phyloP scores from a whole-genome alignment of 768 basidiomycete genomes.

The Boletus rufocinnamomeus region DNA sequence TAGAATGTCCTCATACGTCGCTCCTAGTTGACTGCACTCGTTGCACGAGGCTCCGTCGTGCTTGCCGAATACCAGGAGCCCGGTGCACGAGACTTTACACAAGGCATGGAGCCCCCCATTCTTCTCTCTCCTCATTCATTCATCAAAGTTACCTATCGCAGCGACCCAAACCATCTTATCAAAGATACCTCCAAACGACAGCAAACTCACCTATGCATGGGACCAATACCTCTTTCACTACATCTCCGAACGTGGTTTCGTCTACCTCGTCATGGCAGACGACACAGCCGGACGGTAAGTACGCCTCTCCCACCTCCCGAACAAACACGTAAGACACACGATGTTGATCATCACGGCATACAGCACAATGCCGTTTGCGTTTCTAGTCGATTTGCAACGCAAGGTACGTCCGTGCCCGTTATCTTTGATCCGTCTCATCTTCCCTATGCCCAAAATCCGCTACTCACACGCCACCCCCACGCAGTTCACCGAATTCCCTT shows the following conservation, averaged over 20 bases:
- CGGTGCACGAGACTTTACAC: slow-evolving; percentile 83
- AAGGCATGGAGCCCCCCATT: slow-evolving; percentile 52
- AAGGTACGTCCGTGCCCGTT: slow-evolving; percentile 47
- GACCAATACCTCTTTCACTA: slow-evolving; percentile 95
- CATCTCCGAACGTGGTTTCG: slow-evolving; percentile 83
- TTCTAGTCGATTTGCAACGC: slow-evolving; percentile 83
- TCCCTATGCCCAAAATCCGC: neutral
- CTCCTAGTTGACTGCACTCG: slow-evolving; percentile 76
- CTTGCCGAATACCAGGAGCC: slow-evolving; percentile 81
- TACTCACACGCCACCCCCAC: neutral
- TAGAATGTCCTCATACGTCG: neutral
- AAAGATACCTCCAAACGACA: slow-evolving; percentile 91
- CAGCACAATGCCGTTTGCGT: slow-evolving; percentile 93
- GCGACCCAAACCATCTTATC: slow-evolving; percentile 87
- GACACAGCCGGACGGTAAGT: slow-evolving; percentile 85
- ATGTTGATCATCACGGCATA: neutral
- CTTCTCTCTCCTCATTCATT: neutral
- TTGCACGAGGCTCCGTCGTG: slow-evolving; percentile 75
- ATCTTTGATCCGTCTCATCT: neutral
- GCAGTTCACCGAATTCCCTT: slow-evolving; percentile 63
- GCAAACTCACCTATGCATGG: slow-evolving; percentile 86
- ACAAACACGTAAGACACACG: neutral
- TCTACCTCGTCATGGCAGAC: slow-evolving; percentile 93
- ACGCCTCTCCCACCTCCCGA: neutral
- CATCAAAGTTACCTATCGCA: slow-evolving; percentile 30